phyloP scores from a whole-genome alignment of 31 red algal genomes.

The Porphyra umbilicalis region DNA sequence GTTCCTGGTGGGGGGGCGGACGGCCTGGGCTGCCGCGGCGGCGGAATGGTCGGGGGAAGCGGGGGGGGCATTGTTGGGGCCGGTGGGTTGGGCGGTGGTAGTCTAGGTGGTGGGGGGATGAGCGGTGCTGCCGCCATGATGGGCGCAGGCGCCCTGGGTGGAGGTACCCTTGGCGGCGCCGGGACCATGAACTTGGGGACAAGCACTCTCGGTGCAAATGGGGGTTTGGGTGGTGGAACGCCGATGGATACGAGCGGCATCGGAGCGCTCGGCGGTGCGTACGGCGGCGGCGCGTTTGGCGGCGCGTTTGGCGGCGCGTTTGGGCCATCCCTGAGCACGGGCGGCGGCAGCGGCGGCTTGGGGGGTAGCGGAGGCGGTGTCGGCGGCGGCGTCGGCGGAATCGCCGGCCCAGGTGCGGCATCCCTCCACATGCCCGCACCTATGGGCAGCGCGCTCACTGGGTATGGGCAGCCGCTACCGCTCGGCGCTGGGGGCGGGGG shows the following conservation, averaged over 20 bases:
- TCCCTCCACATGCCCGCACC: neutral
- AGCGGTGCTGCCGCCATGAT: neutral
- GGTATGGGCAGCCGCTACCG: neutral
- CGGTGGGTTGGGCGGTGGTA: neutral
- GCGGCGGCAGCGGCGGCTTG: neutral
- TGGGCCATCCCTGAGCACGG: neutral
- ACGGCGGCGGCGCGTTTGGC: neutral
- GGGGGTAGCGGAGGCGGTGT: neutral
- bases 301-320: neutral
- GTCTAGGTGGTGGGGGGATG: neutral
- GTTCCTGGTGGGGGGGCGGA: no score
- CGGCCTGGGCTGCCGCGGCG: neutral
- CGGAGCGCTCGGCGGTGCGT: neutral
- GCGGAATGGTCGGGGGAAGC: neutral
- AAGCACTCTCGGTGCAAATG: neutral
- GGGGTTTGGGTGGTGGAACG: neutral
- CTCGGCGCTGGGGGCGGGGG: neutral
- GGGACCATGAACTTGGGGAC: neutral
- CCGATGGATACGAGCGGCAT: neutral
- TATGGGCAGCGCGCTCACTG: neutral
- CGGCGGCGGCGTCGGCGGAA: neutral
- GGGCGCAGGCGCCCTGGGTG: neutral
- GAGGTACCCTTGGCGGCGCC: neutral
- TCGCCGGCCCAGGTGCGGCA: neutral
- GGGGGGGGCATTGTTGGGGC: neutral